Evolutionary conservation across 2,329 filamentous ascomycete genomes (phyloP).

Genomic region (Piedraia hortae): DNA sequence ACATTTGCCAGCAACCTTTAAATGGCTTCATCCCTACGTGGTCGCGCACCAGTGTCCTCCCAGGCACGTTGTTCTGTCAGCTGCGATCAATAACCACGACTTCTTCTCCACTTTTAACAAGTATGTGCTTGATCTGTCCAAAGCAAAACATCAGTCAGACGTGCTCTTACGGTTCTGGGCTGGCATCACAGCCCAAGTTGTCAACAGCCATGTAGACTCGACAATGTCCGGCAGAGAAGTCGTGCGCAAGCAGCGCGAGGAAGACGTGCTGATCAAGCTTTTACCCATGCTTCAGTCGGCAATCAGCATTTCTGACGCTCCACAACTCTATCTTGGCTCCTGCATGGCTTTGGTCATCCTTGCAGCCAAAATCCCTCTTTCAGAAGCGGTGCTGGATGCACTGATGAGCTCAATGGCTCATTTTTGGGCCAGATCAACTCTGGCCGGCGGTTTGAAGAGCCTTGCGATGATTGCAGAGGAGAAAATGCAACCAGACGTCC

Average conservation of each 20-base stretch:
- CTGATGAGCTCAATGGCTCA: constrained; percentile 71
- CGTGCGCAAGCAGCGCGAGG: constrained; percentile 54
- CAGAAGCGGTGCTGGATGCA: constrained; percentile 53
- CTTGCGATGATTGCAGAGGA: constrained; percentile 60
- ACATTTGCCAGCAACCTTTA: constrained; percentile 47
- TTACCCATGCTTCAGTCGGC: constrained; percentile 49
- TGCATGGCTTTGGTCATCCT: constrained; percentile 80
- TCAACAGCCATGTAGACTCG: constrained; percentile 56
- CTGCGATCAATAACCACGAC: constrained; percentile 47
- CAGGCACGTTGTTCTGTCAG: constrained; percentile 56
- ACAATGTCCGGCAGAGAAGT: constrained; percentile 47
- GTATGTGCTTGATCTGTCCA: constrained; percentile 50
- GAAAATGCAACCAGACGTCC: constrained; percentile 40
- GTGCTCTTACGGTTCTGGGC: constrained; percentile 75
- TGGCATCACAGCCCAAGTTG: constrained; percentile 58
- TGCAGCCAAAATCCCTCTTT: constrained; percentile 52
- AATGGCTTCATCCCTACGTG: constrained; percentile 68
- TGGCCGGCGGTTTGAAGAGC: constrained; percentile 48
- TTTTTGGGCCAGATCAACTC: constrained; percentile 49
- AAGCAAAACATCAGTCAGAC: constrained; percentile 44
- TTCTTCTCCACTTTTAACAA: constrained; percentile 54
- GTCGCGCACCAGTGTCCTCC: constrained; percentile 49
- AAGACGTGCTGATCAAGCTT: constrained; percentile 43
- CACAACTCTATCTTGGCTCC: constrained; percentile 58
- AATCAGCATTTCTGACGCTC: constrained; percentile 43